Evolutionary conservation across 2,329 filamentous ascomycete genomes (phyloP).

Genomic region (Penicillium crustosum): DNA sequence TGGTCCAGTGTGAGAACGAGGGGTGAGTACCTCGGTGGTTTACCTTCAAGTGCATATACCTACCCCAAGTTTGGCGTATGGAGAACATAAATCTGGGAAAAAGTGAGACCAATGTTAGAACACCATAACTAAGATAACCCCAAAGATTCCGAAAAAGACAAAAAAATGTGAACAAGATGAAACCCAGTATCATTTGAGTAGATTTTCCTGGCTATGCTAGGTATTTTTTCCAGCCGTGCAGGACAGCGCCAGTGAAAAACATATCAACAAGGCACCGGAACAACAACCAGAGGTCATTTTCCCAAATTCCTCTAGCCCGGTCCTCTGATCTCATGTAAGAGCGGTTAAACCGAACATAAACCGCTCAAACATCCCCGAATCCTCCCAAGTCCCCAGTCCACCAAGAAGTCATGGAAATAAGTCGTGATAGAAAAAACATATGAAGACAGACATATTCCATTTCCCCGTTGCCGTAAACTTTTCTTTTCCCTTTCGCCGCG

Average conservation of each 20-base stretch:
- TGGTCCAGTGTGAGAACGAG: not conserved
- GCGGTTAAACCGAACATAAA: slow-evolving; percentile 17
- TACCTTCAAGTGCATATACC: not conserved
- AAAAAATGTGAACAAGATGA: slow-evolving; percentile 26
- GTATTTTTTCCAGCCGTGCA: slow-evolving; percentile 30
- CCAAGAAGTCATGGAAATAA: slow-evolving; percentile 28
- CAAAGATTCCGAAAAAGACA: not conserved
- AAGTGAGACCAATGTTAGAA: slow-evolving; percentile 1
- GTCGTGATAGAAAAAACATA: slow-evolving; percentile 24
- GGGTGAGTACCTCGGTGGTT: not conserved
- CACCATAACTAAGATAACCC: not conserved
- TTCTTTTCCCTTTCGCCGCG: slow-evolving; percentile 51
- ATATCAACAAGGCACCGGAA: slow-evolving; percentile 27
- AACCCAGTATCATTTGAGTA: slow-evolving; percentile 34
- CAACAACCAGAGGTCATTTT: slow-evolving; percentile 22
- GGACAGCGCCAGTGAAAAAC: slow-evolving; percentile 29
- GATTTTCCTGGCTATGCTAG: slow-evolving; percentile 37
- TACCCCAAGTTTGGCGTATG: not conserved
- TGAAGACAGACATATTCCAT: slow-evolving; percentile 24
- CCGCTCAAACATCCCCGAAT: slow-evolving; percentile 23
- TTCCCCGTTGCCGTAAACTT: slow-evolving; percentile 46
- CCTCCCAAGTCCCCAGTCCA: slow-evolving; percentile 26
- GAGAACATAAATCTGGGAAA: not conserved
- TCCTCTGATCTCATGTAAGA: slow-evolving; percentile 21
- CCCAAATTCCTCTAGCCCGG: slow-evolving; percentile 21